Evolutionary conservation across 1,284 basidiomycete genomes (phyloP), one percentile per base, ranked within the genome.

Genomic region (Schizophyllum commune): DNA sequence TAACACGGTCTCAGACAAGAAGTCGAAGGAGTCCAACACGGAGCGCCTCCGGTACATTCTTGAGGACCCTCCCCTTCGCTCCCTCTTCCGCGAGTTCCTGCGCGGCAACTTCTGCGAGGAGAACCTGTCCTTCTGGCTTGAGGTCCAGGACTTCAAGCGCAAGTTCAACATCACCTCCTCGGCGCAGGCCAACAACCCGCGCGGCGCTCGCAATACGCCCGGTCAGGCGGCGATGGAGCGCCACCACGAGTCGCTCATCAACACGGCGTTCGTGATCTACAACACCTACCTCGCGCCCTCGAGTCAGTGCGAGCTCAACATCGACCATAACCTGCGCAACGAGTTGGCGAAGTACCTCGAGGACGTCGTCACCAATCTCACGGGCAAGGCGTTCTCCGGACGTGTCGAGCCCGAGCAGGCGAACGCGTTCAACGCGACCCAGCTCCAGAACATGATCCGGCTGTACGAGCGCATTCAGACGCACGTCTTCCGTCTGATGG

Each of bases 91-190:
- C 62, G 96, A 98, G 65, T 97, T 96, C 78, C 76, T 99, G 60
- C 85, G 94, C 54, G 83, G 86, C 58, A 98, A 98, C 74, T 98
- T 98, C 73, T 98, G 95, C 77, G 96, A 99, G 72, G 96, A 99
- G 81, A 99, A 99, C 72, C 77, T 99, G 67, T 89, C 89, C 56
- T 99, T 98, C 78, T 99, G 95, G 91, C 74, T 98, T 60, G 97
- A 98, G 69, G 96, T 98, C 1, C 86, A 95, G 73, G 96, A 99
- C 72, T 97, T 99, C 79, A 96, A 95, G 78, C 84, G 91, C 67
- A 89, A 95, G 69, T 99, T 99, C 78, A 89, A 88, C 71, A 98
- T 94, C 62, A 97, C 96, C 0, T 96, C 91, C 4, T 94, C 90
- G 67, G 94, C 96, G 5, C 85, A 91, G 61, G 91, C 92, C 11